phyloP scores from a whole-genome alignment of 164 flowering plant species.

The Vitis rotundifolia region DNA sequence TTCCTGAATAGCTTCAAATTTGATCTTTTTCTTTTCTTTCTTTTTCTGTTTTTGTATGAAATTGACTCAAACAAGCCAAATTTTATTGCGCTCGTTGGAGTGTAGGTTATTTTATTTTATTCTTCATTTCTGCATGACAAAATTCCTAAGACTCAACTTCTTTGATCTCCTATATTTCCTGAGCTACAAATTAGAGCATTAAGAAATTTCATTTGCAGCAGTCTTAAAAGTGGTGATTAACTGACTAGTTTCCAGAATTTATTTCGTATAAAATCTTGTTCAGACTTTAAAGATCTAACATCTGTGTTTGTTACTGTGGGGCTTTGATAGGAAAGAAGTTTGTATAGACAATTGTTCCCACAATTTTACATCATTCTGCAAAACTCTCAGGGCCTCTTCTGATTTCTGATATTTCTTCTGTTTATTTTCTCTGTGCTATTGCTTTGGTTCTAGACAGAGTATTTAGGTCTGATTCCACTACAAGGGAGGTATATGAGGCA shows the following conservation, averaged over 20 bases:
- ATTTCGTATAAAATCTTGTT: not conserved
- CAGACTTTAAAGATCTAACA: not conserved
- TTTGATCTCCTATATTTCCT: no score
- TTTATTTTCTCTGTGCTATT: not conserved
- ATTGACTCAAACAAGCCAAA: no score
- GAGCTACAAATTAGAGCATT: no score
- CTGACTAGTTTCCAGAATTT: no score
- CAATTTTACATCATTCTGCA: not conserved
- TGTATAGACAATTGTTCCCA: not conserved
- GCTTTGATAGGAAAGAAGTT: constrained; percentile 1
- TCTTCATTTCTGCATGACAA: no score
- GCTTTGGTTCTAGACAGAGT: constrained; percentile 59
- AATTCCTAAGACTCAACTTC: no score
- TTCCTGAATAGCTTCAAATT: not conserved
- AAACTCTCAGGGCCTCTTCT: not conserved
- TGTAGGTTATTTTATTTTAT: no score
- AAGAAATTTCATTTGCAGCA: no score
- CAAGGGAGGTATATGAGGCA: constrained; percentile 80
- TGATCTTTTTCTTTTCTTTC: no score
- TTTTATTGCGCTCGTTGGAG: no score
- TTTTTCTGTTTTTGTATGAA: no score
- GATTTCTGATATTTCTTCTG: not conserved
- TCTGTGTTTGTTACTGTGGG: not conserved
- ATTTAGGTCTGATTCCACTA: constrained; percentile 59
- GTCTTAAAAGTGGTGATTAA: no score